Percentiles rank a stretch among this genome's conserved stretches.
Conservation (phyloP, 768 basidiomycete species). For the Psilocybe cubensis region DNA sequence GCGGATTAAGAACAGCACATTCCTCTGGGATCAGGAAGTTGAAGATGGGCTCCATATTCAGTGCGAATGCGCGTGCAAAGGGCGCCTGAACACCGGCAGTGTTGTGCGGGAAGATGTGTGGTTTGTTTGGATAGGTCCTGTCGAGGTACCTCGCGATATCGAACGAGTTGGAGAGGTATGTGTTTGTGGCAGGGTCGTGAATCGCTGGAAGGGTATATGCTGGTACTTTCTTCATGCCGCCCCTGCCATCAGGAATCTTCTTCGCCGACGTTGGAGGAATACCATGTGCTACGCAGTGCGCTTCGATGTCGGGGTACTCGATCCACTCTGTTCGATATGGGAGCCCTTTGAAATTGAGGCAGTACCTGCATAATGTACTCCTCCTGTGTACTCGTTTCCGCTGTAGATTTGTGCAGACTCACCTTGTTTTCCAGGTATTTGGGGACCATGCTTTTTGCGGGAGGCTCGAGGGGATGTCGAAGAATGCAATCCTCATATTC, state of each 20-base stretch:
- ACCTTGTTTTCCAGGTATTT: slow-evolving; percentile 41
- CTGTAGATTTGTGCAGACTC: neutral
- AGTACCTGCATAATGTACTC: slow-evolving; percentile 30
- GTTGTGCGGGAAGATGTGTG: slow-evolving; percentile 36
- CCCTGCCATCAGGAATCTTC: too few relatives aligned
- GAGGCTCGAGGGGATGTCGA: slow-evolving; percentile 38
- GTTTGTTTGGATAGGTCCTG: slow-evolving; percentile 46
- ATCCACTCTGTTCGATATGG: slow-evolving; percentile 53
- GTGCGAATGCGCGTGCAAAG: slow-evolving; percentile 28
- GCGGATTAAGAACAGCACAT: slow-evolving; percentile 21
- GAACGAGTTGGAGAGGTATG: slow-evolving; percentile 43
- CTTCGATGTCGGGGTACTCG: slow-evolving; percentile 53
- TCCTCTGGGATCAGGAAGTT: slow-evolving; percentile 22
- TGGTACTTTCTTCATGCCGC: too few relatives aligned
- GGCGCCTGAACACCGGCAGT: slow-evolving; percentile 41
- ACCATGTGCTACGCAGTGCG: slow-evolving; percentile 35
- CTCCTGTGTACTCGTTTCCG: neutral
- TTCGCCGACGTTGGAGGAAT: slow-evolving; percentile 38
- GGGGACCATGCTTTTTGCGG: slow-evolving; percentile 36
- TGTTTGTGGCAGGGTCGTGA: slow-evolving; percentile 45
- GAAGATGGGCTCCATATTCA: slow-evolving; percentile 19
- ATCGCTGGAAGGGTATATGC: slow-evolving; percentile 55
- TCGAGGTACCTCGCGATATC: slow-evolving; percentile 57
- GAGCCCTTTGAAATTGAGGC: slow-evolving; percentile 38
- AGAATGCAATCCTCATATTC: slow-evolving; percentile 27